phyloP scores from a whole-genome alignment of 306 rosid genomes.

The Citrullus colocynthis region DNA sequence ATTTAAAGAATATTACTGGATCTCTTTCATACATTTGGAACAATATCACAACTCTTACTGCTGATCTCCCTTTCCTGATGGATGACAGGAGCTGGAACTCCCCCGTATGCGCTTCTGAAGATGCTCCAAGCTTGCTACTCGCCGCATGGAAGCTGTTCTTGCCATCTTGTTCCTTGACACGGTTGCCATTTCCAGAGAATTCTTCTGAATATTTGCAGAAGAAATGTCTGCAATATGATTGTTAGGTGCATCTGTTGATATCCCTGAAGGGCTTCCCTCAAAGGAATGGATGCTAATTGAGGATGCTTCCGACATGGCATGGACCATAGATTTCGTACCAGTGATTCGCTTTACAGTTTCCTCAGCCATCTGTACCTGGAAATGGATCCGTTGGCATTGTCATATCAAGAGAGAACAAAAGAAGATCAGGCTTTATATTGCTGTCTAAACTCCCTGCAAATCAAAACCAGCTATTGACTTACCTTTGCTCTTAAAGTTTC shows the following conservation, averaged over 20 bases:
- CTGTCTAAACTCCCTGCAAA: not conserved
- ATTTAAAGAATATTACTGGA: not conserved
- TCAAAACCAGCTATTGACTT: not conserved
- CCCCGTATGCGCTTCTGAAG: slow-evolving; percentile 83
- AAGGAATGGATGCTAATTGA: slow-evolving; percentile 42
- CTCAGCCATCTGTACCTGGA: slow-evolving; percentile 79
- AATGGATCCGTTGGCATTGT: not conserved
- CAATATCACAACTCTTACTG: not conserved
- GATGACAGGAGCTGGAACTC: not conserved
- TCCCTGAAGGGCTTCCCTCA: slow-evolving; percentile 58
- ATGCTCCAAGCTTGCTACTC: slow-evolving; percentile 92
- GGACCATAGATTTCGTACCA: slow-evolving; percentile 40
- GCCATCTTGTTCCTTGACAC: slow-evolving; percentile 37
- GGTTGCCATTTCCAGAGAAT: slow-evolving; percentile 14
- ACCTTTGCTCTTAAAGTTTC: slow-evolving; percentile 96
- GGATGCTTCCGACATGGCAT: slow-evolving; percentile 40
- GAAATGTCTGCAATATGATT: slow-evolving; percentile 30
- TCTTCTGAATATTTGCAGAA: slow-evolving; percentile 32
- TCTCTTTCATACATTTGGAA: not conserved
- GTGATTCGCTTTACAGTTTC: slow-evolving; percentile 57
- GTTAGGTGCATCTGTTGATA: slow-evolving; percentile 42
- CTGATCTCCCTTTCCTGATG: slow-evolving; percentile 30
- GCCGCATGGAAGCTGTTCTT: slow-evolving; percentile 38
- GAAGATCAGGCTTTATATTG: not conserved
- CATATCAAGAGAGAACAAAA: not conserved